Evolutionary conservation across 1,284 basidiomycete species (phyloP).

Genomic region (Ganoderma leucocontextum): DNA sequence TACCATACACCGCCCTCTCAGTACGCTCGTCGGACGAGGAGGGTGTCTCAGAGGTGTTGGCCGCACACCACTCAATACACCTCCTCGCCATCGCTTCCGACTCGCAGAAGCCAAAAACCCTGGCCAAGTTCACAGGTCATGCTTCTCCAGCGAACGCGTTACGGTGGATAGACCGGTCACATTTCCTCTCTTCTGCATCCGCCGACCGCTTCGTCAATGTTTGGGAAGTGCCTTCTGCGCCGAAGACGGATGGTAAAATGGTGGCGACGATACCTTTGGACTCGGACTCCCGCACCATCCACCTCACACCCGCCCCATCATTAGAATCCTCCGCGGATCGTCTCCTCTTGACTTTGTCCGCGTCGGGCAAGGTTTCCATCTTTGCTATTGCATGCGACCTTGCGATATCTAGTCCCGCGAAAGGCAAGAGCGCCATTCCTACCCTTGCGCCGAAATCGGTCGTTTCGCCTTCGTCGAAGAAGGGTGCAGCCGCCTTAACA

Average conservation of each 20-base stretch:
- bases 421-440: slow-evolving; percentile 54
- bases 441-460: slow-evolving; percentile 61
- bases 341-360: slow-evolving; percentile 66
- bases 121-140: slow-evolving; percentile 70
- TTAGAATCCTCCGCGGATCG: slow-evolving; percentile 42
- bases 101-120: slow-evolving; percentile 52
- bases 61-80: slow-evolving; percentile 67
- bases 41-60: slow-evolving; percentile 52
- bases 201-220: slow-evolving; percentile 80
- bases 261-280: slow-evolving; percentile 74
- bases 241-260: slow-evolving; percentile 59
- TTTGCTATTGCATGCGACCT: slow-evolving; percentile 67
- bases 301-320: slow-evolving; percentile 47
- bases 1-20: slow-evolving; percentile 63
- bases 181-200: slow-evolving; percentile 78
- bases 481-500: slow-evolving; percentile 46
- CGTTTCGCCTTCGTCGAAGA: slow-evolving; percentile 53
- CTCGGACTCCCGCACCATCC: slow-evolving; percentile 67
- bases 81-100: slow-evolving; percentile 51
- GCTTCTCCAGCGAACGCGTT: slow-evolving; percentile 63
- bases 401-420: slow-evolving; percentile 46
- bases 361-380: slow-evolving; percentile 72
- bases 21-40: slow-evolving; percentile 49
- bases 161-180: slow-evolving; percentile 58
- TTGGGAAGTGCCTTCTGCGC: slow-evolving; percentile 56